Evolutionary conservation across 495 filamentous ascomycete genomes (phyloP), one percentile per base, ranked within the genome.

Genomic region (Margaritispora aquatica): DNA sequence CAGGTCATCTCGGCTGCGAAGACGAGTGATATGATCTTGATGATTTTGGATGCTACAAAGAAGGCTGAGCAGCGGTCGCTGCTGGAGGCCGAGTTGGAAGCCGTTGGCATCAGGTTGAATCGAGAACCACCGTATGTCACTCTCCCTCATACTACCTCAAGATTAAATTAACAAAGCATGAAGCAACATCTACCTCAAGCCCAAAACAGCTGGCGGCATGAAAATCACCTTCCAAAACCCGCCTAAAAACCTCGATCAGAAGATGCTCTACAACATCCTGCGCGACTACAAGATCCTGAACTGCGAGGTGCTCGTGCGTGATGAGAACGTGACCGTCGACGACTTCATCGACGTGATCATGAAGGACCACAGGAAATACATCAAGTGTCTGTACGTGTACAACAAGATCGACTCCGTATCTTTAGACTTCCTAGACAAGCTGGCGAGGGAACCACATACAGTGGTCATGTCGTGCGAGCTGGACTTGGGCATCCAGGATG

Each of bases 291-390:
- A 97, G 77, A 92, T 97, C 63, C 84, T 99, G 52, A 99, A 97
- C 76, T 94, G 90, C 73, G 95, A 99, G 67, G 90, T 97, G 1
- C 80, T 99, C 22, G 86, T 99, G 21, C 85, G 95, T 63, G 95
- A 99, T 64, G 95, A 97, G 63, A 85, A 96, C 67, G 89, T 88
- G 23, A 97, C 93, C 15, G 92, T 99, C 29, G 95, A 99, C 74
- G 94, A 99, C 72, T 88, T 99, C 70, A 97, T 99, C 69, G 95
- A 99, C 71, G 92, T 97, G 46, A 96, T 99, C 74, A 97, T 97
- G 92, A 94, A 92, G 66, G 90, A 96, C 68, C 92, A 99, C 77
- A 81, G 95, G 65, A 97, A 95, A 74, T 44, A 99, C 77, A 97
- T 99, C 76, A 75, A 73, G 55, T 96, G 92, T 68, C 81, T 99